Percentiles rank a stretch among this genome's conserved stretches.
These are phyloP conservation scores for Guillardia theta DNA, from an alignment of 78 protist species.

Conservation along the genomic window DNA sequence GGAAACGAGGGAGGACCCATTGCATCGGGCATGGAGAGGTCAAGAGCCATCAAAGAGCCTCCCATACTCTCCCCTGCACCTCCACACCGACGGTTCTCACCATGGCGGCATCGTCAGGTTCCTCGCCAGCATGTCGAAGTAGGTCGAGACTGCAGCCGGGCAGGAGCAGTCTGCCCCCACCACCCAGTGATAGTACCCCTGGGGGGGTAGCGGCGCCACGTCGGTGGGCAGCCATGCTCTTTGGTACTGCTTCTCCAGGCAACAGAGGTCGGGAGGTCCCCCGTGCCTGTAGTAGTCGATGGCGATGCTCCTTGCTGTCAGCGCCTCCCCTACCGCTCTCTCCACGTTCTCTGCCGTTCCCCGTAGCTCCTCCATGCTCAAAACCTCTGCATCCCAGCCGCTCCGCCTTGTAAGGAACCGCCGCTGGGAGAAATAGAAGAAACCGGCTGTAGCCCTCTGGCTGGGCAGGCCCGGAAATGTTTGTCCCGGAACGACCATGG, in stretches of 20 bases:
- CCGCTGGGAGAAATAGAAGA: no score
- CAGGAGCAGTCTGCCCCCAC: conserved; percentile 16
- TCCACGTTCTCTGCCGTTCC: background rate
- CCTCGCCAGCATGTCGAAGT: background rate
- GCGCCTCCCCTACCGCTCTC: background rate
- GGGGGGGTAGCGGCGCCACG: background rate
- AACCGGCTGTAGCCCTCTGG: no score
- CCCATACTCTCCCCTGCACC: background rate
- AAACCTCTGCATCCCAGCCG: no score
- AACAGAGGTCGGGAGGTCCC: conserved; percentile 1
- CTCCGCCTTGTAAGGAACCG: no score
- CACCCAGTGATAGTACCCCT: conserved; percentile 16
- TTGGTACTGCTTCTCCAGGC: background rate
- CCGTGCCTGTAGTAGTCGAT: background rate
- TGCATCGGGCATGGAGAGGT: background rate
- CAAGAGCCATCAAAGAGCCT: background rate
- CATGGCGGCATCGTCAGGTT: background rate
- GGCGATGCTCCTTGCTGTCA: background rate
- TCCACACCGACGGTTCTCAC: background rate
- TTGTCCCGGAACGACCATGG: no score
- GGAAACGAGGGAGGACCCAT: no score
- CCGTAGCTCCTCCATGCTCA: background rate
- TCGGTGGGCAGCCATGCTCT: conserved; percentile 21
- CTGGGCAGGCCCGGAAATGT: no score
- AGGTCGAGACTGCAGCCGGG: conserved; percentile 22